Percentiles rank a stretch among this genome's conserved stretches.
Evolutionary conservation across 345 rosid species (phyloP).

Genomic region (Pelargonium nanum): DNA sequence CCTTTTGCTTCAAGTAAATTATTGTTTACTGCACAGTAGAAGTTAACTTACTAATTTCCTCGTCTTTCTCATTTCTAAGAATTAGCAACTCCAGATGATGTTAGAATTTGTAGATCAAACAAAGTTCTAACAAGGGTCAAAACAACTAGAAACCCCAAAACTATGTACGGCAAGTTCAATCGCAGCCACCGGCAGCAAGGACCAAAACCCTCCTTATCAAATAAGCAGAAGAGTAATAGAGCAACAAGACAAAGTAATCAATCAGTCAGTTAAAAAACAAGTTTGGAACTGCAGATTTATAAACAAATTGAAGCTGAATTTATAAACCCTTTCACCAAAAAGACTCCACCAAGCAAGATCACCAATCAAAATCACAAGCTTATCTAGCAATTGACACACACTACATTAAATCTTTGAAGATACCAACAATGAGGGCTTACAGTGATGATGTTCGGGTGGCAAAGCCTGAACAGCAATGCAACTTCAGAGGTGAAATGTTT

Average conservation of each 20-base stretch:
- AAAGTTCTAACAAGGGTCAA: background rate
- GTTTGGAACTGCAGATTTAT: background rate
- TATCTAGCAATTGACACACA: too few species aligned
- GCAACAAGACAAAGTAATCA: background rate
- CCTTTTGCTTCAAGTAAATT: too few species aligned
- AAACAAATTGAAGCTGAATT: background rate
- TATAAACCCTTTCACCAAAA: background rate
- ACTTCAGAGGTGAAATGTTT: slow-evolving; percentile 69
- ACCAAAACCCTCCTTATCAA: slow-evolving; percentile 7
- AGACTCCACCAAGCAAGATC: too few species aligned
- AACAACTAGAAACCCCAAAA: background rate
- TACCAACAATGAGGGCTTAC: slow-evolving; percentile 25
- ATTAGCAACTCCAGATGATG: background rate
- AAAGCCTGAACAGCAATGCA: slow-evolving; percentile 45
- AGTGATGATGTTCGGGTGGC: slow-evolving; percentile 56
- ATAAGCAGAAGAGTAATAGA: slow-evolving; percentile 12
- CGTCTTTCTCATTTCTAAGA: background rate
- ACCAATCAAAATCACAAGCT: too few species aligned
- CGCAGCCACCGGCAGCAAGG: too few species aligned
- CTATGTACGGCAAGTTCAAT: background rate
- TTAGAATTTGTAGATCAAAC: background rate
- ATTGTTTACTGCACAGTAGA: too few species aligned
- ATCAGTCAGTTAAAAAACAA: background rate
- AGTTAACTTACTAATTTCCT: too few species aligned
- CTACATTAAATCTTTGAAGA: too few species aligned